phyloP scores from a whole-genome alignment of 305 asterid genomes.

The Fraxinus ornus region DNA sequence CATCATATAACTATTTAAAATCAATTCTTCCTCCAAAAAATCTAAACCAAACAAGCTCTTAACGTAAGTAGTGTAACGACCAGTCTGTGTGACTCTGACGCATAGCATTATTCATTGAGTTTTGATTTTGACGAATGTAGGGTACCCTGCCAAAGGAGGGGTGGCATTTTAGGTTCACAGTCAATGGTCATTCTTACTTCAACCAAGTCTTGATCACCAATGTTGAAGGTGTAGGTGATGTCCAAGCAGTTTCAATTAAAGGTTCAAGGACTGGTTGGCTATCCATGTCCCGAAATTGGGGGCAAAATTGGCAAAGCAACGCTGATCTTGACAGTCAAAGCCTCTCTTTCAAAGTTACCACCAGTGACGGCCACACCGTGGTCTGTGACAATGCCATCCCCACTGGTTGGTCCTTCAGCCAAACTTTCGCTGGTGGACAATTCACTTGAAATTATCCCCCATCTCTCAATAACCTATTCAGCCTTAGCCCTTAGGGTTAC shows the following conservation, averaged over 20 bases:
- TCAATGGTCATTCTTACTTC: constrained; percentile 53
- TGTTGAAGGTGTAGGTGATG: constrained; percentile 53
- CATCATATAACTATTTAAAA: no score
- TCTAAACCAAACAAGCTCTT: no score
- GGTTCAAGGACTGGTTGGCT: constrained; percentile 41
- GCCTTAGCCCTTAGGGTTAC: not conserved
- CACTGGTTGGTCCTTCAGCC: constrained; percentile 43
- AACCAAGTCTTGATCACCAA: constrained; percentile 45
- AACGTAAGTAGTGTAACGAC: no score
- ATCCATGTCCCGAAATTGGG: constrained; percentile 57
- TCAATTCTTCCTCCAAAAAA: no score
- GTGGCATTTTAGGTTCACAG: constrained; percentile 50
- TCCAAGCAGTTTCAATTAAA: constrained; percentile 40
- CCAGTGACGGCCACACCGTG: constrained; percentile 42
- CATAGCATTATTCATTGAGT: not conserved
- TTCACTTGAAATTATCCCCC: constrained; percentile 23
- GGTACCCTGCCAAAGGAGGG: constrained; percentile 44
- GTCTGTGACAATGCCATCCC: constrained; percentile 36
- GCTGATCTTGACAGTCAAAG: constrained; percentile 39
- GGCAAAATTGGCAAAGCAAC: constrained; percentile 57
- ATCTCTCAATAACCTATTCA: not conserved
- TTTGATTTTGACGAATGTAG: constrained; percentile 18
- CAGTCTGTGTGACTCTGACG: no score
- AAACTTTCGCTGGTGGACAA: constrained; percentile 44
- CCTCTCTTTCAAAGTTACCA: constrained; percentile 48